These are phyloP conservation scores for Nadsonia fulvescens DNA, from an alignment of 805 yeast genomes.

Conservation along the genomic window DNA sequence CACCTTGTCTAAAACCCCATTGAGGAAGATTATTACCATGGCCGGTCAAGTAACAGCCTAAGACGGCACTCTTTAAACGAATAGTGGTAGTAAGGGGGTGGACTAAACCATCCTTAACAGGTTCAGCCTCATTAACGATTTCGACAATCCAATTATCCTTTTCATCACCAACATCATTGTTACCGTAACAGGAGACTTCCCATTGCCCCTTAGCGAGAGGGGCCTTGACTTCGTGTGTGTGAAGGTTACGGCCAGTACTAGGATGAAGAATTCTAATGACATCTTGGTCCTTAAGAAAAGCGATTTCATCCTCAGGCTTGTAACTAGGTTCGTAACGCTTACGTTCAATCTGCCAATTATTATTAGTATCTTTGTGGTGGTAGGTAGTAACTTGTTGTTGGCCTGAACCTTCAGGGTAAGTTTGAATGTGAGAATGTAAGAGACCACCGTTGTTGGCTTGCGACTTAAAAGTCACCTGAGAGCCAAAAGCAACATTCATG, in stretches of 20 bases:
- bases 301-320: constrained; percentile 16
- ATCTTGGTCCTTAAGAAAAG: constrained; percentile 39
- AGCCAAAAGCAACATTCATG: constrained; percentile 42
- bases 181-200: constrained; percentile 85
- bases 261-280: constrained; percentile 56
- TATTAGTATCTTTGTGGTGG: constrained; percentile 74
- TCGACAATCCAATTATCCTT: constrained; percentile 88
- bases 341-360: constrained; percentile 46
- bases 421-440: constrained; percentile 74
- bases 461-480: constrained; percentile 44
- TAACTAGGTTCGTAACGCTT: constrained; percentile 12
- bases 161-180: constrained; percentile 47
- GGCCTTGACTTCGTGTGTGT: constrained; percentile 66
- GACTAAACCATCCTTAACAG: constrained; percentile 19
- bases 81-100: constrained; percentile 66
- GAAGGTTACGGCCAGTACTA: constrained; percentile 54
- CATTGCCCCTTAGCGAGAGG: constrained; percentile 46
- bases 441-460: constrained; percentile 58
- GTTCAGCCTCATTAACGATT: constrained; percentile 31
- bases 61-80: constrained; percentile 45
- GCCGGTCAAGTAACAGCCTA: constrained; percentile 76
- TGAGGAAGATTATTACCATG: constrained; percentile 69
- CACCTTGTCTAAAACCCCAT: constrained; percentile 98
- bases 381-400: constrained; percentile 94
- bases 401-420: constrained; percentile 77